Evolutionary conservation across 208 protist genomes (phyloP).

Genomic region (Lotmaria passim): DNA sequence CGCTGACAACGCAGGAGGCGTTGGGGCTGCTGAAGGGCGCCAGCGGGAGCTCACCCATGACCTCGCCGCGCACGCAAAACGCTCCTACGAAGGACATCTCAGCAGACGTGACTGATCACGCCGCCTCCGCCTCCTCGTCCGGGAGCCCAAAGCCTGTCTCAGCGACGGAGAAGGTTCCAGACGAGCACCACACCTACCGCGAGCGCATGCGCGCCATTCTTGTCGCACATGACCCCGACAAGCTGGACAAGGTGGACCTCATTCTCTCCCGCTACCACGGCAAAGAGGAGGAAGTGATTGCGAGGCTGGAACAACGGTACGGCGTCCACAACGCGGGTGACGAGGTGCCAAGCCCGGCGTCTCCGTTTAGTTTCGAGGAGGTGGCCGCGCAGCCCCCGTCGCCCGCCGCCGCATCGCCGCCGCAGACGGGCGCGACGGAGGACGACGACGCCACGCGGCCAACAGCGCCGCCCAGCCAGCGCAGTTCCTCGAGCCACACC

Average conservation of each 20-base stretch:
- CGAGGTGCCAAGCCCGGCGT: not conserved
- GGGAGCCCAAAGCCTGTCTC: conserved; percentile 2
- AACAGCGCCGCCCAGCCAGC: conserved; percentile 13
- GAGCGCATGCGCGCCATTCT: conserved; percentile 36
- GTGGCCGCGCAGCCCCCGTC: not conserved
- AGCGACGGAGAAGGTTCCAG: not conserved
- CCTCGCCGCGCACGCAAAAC: conserved; percentile 15
- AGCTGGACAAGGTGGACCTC: conserved; percentile 41
- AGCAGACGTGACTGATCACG: not conserved
- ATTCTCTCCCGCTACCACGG: conserved; percentile 42
- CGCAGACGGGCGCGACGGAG: too few species aligned
- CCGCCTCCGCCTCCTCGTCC: not conserved
- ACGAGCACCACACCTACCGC: conserved; percentile 13
- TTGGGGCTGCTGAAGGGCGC: conserved; percentile 7
- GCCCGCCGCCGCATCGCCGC: not conserved
- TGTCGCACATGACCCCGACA: conserved; percentile 42
- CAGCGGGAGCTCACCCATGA: not conserved
- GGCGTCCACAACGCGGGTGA: not conserved
- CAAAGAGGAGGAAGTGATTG: conserved; percentile 43
- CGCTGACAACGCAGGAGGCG: conserved; percentile 11
- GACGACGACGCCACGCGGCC: conserved; percentile 21
- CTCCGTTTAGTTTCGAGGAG: not conserved
- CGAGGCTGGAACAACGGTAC: conserved; percentile 51
- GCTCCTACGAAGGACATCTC: not conserved
- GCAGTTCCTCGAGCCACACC: conserved; percentile 9